Evolutionary conservation across 1,284 basidiomycete genomes (phyloP).

Genomic region (Rhodotorula sp.): DNA sequence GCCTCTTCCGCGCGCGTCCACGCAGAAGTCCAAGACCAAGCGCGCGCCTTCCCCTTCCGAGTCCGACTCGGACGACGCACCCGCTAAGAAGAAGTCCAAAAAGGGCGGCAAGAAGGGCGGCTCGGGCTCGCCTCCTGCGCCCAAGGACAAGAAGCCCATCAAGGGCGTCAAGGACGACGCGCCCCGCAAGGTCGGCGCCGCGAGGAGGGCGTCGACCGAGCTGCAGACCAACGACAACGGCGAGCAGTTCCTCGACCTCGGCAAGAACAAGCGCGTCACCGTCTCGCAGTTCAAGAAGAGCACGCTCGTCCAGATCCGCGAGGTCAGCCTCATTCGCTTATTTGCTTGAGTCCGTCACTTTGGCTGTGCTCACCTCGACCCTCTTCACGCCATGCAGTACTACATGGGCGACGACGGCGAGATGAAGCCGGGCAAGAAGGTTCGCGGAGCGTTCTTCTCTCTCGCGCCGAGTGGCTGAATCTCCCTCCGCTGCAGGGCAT

Average conservation of each 20-base stretch:
- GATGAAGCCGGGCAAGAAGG: constrained; percentile 41
- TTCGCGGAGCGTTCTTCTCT: not conserved
- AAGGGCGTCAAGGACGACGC: not conserved
- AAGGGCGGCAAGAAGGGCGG: not conserved
- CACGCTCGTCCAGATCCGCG: constrained; percentile 40
- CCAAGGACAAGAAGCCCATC: not conserved
- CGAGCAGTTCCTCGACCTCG: constrained; percentile 24
- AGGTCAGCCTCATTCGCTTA: too few species aligned
- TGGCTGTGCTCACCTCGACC: not conserved
- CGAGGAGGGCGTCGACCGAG: not conserved
- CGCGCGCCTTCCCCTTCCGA: not conserved
- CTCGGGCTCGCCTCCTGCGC: not conserved
- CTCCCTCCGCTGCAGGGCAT: constrained; percentile 21
- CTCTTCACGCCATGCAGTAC: constrained; percentile 9
- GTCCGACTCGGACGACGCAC: constrained; percentile 1
- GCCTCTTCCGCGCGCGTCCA: not conserved
- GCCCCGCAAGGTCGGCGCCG: constrained; percentile 8
- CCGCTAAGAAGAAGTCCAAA: constrained; percentile 6
- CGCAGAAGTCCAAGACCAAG: not conserved
- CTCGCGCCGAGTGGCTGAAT: not conserved
- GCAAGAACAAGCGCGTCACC: constrained; percentile 19
- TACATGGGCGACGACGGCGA: constrained; percentile 39
- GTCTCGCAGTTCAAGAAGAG: constrained; percentile 35
- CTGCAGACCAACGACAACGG: constrained; percentile 22
- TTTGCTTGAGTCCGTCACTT: too few species aligned